These are phyloP conservation scores for Cyclocybe cylindracea DNA, from an alignment of 768 basidiomycete genomes.

Conservation along the genomic window DNA sequence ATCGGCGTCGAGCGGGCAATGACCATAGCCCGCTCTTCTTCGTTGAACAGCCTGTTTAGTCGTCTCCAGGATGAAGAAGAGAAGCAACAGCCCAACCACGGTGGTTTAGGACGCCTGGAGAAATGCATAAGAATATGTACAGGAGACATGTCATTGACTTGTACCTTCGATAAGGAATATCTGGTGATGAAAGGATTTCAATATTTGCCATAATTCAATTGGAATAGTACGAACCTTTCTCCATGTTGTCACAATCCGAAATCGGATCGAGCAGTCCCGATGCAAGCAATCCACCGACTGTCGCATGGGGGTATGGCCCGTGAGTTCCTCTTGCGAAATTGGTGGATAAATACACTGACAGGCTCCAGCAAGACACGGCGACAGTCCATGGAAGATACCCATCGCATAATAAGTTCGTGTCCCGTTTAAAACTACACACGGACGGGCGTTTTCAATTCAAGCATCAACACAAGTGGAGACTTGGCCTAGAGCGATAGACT, in stretches of 20 bases:
- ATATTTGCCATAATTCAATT: neutral
- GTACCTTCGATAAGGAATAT: slow-evolving; percentile 34
- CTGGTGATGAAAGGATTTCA: slow-evolving; percentile 6
- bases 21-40: slow-evolving; percentile 26
- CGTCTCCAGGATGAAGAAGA: slow-evolving; percentile 27
- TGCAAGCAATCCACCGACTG: slow-evolving; percentile 39
- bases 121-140: neutral
- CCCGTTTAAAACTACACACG: slow-evolving; percentile 31
- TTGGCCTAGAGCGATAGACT: slow-evolving; percentile 6
- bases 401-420: slow-evolving; percentile 33
- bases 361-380: slow-evolving; percentile 35
- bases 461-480: neutral
- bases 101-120: slow-evolving; percentile 28
- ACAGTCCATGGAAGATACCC: slow-evolving; percentile 34
- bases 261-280: slow-evolving; percentile 37
- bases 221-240: slow-evolving; percentile 26
- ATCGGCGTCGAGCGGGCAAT: slow-evolving; percentile 31
- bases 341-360: slow-evolving; percentile 20
- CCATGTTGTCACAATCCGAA: slow-evolving; percentile 32
- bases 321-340: neutral
- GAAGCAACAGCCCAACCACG: slow-evolving; percentile 20
- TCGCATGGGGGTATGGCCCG: neutral
- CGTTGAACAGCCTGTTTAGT: slow-evolving; percentile 25
- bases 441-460: too few species aligned
- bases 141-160: neutral